A percentile compares a stretch with the other conserved stretches of the same genome.
These are phyloP conservation scores for Leucoagaricus sp. DNA, from an alignment of 1,284 basidiomycete genomes.

Conservation along the genomic window DNA sequence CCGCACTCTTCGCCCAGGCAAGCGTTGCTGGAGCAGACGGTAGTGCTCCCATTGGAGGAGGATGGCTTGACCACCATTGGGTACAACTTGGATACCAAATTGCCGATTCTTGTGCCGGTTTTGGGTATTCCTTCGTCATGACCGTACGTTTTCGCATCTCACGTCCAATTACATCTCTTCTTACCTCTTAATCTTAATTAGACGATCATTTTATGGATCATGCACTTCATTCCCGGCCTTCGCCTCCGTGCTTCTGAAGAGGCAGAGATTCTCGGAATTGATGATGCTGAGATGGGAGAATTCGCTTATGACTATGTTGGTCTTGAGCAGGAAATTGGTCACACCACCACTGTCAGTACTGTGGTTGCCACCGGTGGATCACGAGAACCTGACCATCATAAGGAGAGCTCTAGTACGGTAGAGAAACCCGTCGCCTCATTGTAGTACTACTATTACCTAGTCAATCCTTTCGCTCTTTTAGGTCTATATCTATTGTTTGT, in stretches of 20 bases:
- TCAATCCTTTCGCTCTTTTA: not conserved
- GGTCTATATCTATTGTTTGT: not conserved
- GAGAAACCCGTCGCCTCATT: not conserved
- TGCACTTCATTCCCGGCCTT: constrained; percentile 91
- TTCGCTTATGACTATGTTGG: constrained; percentile 91
- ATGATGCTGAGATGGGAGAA: constrained; percentile 94
- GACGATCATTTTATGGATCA: constrained; percentile 88
- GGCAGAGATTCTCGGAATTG: constrained; percentile 90
- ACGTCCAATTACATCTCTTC: not conserved
- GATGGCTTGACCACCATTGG: constrained; percentile 90
- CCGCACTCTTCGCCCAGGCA: constrained; percentile 86
- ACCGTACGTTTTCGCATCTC: constrained; percentile 47
- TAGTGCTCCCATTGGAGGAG: constrained; percentile 70
- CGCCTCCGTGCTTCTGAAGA: constrained; percentile 81
- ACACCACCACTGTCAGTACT: constrained; percentile 11
- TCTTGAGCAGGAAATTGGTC: constrained; percentile 49
- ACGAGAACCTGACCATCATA: constrained; percentile 22
- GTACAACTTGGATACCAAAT: constrained; percentile 88
- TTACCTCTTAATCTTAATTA: constrained; percentile 23
- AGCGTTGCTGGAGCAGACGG: constrained; percentile 88
- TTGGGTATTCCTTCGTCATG: constrained; percentile 81
- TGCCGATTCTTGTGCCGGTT: constrained; percentile 75
- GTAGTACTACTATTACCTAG: not conserved
- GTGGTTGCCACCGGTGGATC: constrained; percentile 17
- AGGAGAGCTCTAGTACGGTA: not conserved